Percentiles rank a stretch among this genome's conserved stretches.
Evolutionary conservation across 148 eudicot genomes (phyloP).

Genomic region (Silene uniflora): DNA sequence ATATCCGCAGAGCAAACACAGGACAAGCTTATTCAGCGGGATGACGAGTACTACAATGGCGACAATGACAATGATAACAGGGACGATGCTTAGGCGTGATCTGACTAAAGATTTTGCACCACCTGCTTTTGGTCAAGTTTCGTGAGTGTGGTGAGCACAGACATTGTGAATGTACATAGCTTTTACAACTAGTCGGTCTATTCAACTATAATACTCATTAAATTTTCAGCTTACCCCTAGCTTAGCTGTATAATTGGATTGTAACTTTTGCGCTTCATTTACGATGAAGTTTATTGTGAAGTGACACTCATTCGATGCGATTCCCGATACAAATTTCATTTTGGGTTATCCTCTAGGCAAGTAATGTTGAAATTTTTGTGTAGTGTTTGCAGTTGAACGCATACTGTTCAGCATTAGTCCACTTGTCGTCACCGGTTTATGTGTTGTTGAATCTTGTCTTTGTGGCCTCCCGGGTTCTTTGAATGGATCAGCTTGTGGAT

Average conservation of each 20-base stretch:
- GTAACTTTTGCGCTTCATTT: background rate
- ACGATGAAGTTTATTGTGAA: background rate
- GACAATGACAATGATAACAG: conserved; percentile 82
- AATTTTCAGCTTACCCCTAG: background rate
- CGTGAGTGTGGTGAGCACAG: background rate
- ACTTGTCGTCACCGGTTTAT: too few relatives aligned
- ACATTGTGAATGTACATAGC: conserved; percentile 12
- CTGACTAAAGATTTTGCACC: background rate
- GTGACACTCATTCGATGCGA: background rate
- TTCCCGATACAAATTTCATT: background rate
- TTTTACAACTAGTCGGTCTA: background rate
- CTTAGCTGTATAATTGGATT: background rate
- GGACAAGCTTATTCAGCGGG: conserved; percentile 82
- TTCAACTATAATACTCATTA: background rate
- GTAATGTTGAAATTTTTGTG: too few relatives aligned
- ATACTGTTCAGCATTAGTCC: too few relatives aligned
- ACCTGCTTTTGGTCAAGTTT: conserved; percentile 11
- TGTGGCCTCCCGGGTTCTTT: too few relatives aligned
- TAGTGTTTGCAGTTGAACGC: too few relatives aligned
- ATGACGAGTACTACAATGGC: conserved; percentile 86
- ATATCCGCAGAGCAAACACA: conserved; percentile 55
- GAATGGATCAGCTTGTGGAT: too few relatives aligned
- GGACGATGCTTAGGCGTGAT: conserved; percentile 39
- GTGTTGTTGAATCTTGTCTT: too few relatives aligned
- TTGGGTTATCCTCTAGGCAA: too few relatives aligned